Percentiles rank a stretch among this genome's conserved stretches.
Evolutionary conservation across 192 early-diverging fungal species (phyloP).

Genomic region (Backusella liffmaniae): DNA sequence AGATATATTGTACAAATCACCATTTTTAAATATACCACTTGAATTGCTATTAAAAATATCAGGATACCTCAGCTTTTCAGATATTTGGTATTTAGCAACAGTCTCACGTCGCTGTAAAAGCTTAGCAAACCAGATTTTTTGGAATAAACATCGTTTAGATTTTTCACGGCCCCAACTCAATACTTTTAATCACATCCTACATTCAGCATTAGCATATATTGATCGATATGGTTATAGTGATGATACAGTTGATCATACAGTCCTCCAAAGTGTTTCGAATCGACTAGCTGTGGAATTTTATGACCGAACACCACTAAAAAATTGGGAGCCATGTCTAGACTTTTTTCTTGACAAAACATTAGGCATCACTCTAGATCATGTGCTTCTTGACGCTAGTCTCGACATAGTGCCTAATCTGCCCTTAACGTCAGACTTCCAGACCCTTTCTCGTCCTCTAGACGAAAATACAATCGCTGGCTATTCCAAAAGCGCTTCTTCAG

Average conservation of each 20-base stretch:
- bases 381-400: slow-evolving; percentile 9
- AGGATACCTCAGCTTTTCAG: slow-evolving; percentile 21
- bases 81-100: slow-evolving; percentile 28
- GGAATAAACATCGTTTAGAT: slow-evolving; percentile 24
- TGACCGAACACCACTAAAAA: slow-evolving; percentile 24
- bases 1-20: neutral
- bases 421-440: neutral
- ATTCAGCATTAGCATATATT: slow-evolving; percentile 23
- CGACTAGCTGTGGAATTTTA: slow-evolving; percentile 30
- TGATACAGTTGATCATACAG: neutral
- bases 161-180: slow-evolving; percentile 17
- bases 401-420: neutral
- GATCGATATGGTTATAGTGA: slow-evolving; percentile 6
- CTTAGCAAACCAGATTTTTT: slow-evolving; percentile 26
- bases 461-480: neutral
- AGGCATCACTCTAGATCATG: slow-evolving; percentile 26
- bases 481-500: neutral
- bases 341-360: slow-evolving; percentile 30
- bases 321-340: slow-evolving; percentile 32
- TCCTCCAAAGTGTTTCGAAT: slow-evolving; percentile 30
- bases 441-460: neutral
- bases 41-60: slow-evolving; percentile 23
- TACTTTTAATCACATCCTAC: slow-evolving; percentile 20
- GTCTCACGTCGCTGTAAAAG: slow-evolving; percentile 5
- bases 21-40: slow-evolving; percentile 18